Base-by-base conservation (phyloP, 257 asterid species). In the Thymus quinquecostatus region DNA sequence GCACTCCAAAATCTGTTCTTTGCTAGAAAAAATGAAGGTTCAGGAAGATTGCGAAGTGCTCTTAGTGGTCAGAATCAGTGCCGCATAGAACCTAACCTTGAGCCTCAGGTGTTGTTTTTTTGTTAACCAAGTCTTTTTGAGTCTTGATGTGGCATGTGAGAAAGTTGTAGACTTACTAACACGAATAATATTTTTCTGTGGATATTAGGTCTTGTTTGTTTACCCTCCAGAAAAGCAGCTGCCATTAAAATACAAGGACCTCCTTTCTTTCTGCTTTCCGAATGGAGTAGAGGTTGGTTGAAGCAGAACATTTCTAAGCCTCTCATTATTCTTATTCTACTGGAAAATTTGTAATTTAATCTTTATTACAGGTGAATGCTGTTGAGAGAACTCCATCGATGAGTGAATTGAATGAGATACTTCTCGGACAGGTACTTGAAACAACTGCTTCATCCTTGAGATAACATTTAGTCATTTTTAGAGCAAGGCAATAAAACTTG, bases 361-460 rank as follows among this genome's bases (percentile, higher is more conserved):
- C 79, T 65, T 67, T 44, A 41, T 66, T 82, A 58, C 87, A 95
- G 99, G 97, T 95, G 74, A 91, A 88, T 84, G 96, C 96, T 65
- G 85, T 88, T 73, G 99, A 95, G 83, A 92, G 88, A 87, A 92
- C 99, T 76, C 98, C 97, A 68, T 95, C 99, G 47, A 90, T 95
- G 99, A 95, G 99, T 70, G 99, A 95, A 84, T 81, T 95, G 89
- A 95, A 87, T 32, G 98, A 95, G 87, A 87, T 95, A 71, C 91
- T 95, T 69, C 85, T 95, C 43, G 99, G 99, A 62, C 99, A 95
- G 93, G 99, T 95, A 87, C 10, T 70, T 73, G 60, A 40, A 34
- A 49, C 43, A 55, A 62, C 74, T 79, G 72, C 54, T 40, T 80
- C 71, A 57, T 80, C 59, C 79, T 81, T 66, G 64, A 48, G 44